Evolutionary conservation across 495 filamentous ascomycete genomes (phyloP).

Genomic region (Staphylotrichum longicolle): DNA sequence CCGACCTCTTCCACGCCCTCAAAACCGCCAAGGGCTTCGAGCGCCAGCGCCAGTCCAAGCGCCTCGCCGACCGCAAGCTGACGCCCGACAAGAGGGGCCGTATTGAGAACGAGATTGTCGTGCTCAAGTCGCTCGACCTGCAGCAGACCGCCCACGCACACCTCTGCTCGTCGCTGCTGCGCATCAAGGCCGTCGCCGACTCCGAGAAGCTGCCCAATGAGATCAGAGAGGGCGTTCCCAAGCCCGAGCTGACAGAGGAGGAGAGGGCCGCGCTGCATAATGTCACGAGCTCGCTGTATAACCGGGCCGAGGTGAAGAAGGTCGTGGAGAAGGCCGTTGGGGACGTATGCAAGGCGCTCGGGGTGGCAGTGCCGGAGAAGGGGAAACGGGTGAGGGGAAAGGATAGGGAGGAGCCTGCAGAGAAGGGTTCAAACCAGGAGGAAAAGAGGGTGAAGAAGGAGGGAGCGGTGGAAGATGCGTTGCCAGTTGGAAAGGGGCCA

Average conservation of each 20-base stretch:
- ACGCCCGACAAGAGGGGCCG: slow-evolving; percentile 53
- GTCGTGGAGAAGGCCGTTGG: slow-evolving; percentile 60
- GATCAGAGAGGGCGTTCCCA: slow-evolving; percentile 48
- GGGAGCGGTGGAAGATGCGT: not conserved
- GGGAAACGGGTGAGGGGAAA: slow-evolving; percentile 30
- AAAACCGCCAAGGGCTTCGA: slow-evolving; percentile 85
- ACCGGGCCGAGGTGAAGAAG: slow-evolving; percentile 69
- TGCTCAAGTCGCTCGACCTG: slow-evolving; percentile 72
- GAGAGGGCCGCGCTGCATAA: slow-evolving; percentile 56
- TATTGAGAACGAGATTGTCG: slow-evolving; percentile 69
- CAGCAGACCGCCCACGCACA: slow-evolving; percentile 62
- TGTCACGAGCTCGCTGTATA: slow-evolving; percentile 78
- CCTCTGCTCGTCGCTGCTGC: slow-evolving; percentile 71
- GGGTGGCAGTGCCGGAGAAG: slow-evolving; percentile 52
- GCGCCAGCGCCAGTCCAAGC: slow-evolving; percentile 78
- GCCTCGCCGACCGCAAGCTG: slow-evolving; percentile 63
- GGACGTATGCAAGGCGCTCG: slow-evolving; percentile 60
- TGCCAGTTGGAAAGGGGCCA: not conserved
- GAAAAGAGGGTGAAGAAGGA: slow-evolving; percentile 26
- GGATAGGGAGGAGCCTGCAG: slow-evolving; percentile 23
- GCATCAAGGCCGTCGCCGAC: slow-evolving; percentile 65
- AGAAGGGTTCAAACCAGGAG: slow-evolving; percentile 26
- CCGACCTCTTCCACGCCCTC: slow-evolving; percentile 62
- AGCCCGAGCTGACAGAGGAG: slow-evolving; percentile 48
- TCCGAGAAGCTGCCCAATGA: slow-evolving; percentile 47